These are phyloP conservation scores for Aureobasidium subglaciale DNA, from an alignment of 2,329 filamentous ascomycete species.

Conservation along the genomic window DNA sequence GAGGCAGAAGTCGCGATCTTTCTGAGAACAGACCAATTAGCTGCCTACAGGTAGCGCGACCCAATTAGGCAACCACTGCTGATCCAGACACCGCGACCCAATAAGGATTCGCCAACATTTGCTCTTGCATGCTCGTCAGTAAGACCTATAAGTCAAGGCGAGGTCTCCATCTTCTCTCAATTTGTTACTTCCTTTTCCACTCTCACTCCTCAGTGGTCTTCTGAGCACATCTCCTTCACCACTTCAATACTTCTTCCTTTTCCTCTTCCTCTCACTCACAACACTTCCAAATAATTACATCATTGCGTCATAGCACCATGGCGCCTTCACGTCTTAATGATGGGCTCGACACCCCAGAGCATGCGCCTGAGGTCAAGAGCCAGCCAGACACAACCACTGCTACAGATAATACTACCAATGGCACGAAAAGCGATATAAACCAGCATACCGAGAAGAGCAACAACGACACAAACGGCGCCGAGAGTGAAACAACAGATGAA, in stretches of 20 bases:
- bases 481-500: not conserved
- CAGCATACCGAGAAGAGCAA: too few species aligned
- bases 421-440: not conserved
- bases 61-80: not conserved
- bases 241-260: not conserved
- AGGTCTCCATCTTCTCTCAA: not conserved
- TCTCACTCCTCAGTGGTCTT: not conserved
- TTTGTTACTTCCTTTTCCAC: not conserved
- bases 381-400: not conserved
- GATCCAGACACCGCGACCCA: conserved; percentile 9
- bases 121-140: too few species aligned
- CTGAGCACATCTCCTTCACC: not conserved
- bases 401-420: not conserved
- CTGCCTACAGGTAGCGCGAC: conserved; percentile 2
- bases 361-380: not conserved
- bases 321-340: not conserved
- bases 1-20: not conserved
- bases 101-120: not conserved
- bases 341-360: not conserved
- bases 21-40: not conserved
- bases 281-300: not conserved
- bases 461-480: not conserved
- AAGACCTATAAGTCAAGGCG: not conserved
- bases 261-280: not conserved
- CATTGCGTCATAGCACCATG: not conserved